phyloP scores from a whole-genome alignment of 2,329 filamentous ascomycete species.

The Ampelomyces quisqualis region DNA sequence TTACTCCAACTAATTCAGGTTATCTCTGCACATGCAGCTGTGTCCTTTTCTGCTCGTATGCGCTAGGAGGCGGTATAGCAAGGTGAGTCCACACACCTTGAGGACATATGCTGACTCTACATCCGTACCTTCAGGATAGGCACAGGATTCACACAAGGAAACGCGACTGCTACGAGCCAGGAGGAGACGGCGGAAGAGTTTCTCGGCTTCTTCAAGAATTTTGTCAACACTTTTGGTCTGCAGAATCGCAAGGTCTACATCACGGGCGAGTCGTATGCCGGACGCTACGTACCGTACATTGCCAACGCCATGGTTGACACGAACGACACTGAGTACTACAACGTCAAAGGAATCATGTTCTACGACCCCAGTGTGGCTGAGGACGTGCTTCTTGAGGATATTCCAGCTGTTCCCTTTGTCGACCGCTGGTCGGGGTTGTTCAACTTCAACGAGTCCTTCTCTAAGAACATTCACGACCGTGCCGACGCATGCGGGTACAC shows the following conservation, averaged over 20 bases:
- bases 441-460: constrained; percentile 63
- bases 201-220: constrained; percentile 77
- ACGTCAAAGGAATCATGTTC: constrained; percentile 68
- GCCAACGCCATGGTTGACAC: constrained; percentile 70
- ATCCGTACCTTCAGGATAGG: too few species aligned
- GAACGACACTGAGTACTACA: constrained; percentile 66
- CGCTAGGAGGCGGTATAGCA: too few species aligned
- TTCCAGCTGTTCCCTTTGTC: constrained; percentile 60
- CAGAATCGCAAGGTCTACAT: constrained; percentile 70
- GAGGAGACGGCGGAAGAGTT: constrained; percentile 71
- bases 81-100: too few species aligned
- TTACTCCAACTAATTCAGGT: too few species aligned
- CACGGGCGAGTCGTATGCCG: constrained; percentile 71
- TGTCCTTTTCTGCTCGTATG: too few species aligned
- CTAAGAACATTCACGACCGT: constrained; percentile 53
- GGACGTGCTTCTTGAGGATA: constrained; percentile 52
- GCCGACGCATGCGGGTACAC: constrained; percentile 63
- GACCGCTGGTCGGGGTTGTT: constrained; percentile 63
- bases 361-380: constrained; percentile 68
- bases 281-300: constrained; percentile 67
- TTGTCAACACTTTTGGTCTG: constrained; percentile 67
- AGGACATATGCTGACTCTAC: too few species aligned
- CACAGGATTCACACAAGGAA: constrained; percentile 54
- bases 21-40: too few species aligned
- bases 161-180: constrained; percentile 63